A percentile compares a stretch with the other conserved stretches of the same genome.
Evolutionary conservation across 106 monocot genomes (phyloP).

Genomic region (Iris macrosiphon): DNA sequence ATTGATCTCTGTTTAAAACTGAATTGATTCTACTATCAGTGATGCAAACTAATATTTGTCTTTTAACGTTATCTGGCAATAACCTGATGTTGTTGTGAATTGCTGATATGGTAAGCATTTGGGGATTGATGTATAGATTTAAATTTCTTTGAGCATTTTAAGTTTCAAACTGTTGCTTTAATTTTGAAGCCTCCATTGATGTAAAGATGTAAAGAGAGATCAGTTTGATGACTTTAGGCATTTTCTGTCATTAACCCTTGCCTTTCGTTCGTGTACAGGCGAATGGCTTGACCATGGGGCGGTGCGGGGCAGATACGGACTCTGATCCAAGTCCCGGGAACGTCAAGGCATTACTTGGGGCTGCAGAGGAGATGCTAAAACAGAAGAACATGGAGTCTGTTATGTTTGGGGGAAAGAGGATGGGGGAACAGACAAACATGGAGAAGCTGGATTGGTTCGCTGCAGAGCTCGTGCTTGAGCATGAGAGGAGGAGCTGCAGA

Average conservation of each 20-base stretch:
- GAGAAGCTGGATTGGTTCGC: constrained; percentile 27
- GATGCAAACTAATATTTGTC: too few relatives aligned
- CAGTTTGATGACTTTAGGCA: neutral
- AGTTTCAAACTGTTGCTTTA: too few relatives aligned
- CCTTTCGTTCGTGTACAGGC: too few relatives aligned
- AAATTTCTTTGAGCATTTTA: too few relatives aligned
- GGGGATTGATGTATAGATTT: too few relatives aligned
- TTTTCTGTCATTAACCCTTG: neutral
- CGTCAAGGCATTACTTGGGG: neutral
- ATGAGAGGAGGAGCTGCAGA: constrained; percentile 19
- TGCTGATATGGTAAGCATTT: too few relatives aligned
- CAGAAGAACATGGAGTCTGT: constrained; percentile 37
- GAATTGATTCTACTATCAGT: too few relatives aligned
- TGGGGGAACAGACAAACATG: constrained; percentile 23
- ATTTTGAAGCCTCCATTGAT: too few relatives aligned
- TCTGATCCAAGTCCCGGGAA: constrained; percentile 5
- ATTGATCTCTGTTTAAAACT: too few relatives aligned
- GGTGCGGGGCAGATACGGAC: constrained; percentile 3
- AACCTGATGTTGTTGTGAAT: too few relatives aligned
- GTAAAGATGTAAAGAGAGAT: constrained; percentile 1
- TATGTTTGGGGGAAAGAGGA: constrained; percentile 30
- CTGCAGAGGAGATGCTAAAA: constrained; percentile 28
- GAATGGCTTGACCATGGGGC: constrained; percentile 4
- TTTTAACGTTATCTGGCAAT: too few relatives aligned
- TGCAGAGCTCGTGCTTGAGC: constrained; percentile 20